Conservation (phyloP, 805 yeast species). For the Metschnikowia picachoensis region DNA sequence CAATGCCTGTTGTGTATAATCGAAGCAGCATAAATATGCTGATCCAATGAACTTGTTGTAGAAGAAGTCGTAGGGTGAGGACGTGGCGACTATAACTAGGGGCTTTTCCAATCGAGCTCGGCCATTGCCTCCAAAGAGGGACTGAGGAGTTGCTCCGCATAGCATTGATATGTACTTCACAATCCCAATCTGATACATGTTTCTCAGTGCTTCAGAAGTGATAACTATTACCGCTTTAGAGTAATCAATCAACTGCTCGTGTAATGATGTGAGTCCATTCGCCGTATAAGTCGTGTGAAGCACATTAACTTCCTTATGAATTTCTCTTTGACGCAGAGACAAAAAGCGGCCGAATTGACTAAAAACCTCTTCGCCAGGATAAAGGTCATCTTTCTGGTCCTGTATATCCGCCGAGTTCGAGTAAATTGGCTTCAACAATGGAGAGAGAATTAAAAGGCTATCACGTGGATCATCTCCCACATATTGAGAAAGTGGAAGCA, state of each 20-base stretch:
- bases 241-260: conserved; percentile 50
- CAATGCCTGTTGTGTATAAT: conserved; percentile 51
- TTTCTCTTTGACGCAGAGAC: conserved; percentile 31
- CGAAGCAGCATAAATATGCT: conserved; percentile 57
- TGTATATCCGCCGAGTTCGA: conserved; percentile 11
- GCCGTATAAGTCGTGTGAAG: conserved; percentile 58
- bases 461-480: conserved; percentile 24
- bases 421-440: conserved; percentile 36
- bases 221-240: conserved; percentile 50
- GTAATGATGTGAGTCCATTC: conserved; percentile 51
- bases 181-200: conserved; percentile 59
- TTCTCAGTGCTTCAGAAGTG: conserved; percentile 56
- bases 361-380: conserved; percentile 50
- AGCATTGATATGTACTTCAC: conserved; percentile 54
- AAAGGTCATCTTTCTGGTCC: conserved; percentile 20
- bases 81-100: conserved; percentile 54
- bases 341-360: conserved; percentile 48
- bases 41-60: conserved; percentile 52
- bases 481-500: conserved; percentile 45
- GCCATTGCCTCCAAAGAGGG: conserved; percentile 17
- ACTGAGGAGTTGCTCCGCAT: conserved; percentile 45
- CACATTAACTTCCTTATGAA: conserved; percentile 37
- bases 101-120: conserved; percentile 42
- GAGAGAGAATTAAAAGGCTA: conserved; percentile 35
- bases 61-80: conserved; percentile 60